Evolutionary conservation across 192 early-diverging fungal genomes (phyloP), one percentile per base, ranked within the genome.

Genomic region (Rhizophagus clarus): DNA sequence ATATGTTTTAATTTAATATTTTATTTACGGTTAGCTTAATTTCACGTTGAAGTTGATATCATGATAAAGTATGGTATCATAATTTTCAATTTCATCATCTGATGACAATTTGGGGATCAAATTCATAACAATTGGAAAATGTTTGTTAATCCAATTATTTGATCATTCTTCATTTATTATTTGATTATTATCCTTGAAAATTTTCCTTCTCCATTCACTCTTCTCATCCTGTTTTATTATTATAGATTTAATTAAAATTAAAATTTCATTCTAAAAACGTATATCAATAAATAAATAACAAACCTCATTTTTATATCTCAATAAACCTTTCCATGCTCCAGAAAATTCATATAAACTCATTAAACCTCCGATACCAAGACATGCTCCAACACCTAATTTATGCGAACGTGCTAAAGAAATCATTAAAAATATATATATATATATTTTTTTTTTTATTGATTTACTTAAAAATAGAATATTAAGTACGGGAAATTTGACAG

Each of bases 331-430:
- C n/a, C 24, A 49, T 74, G 24, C 17, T 49, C 72, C 72, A 45
- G 72, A n/a, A 14, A 28, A 74, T 51, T 74, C 72, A 29, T 74
- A 74, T 26, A 56, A 26, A 29, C 42, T 17, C 45, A 74, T 49
- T n/a, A 49, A n/a, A 26, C 40, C 45, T 29, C 42, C 72, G n/a
- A 74, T 74, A 26, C 72, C 72, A 4, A 74, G 24, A 28, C 72
- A 74, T 34, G 72, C 72, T 29, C 72, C 72, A 17, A 74, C 7
- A 17, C 29, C 29, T 29, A 74, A 4, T 7, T 47, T 22, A 26
- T 31, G 24, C 31, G 72, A 74, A 51, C 29, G 40, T 49, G 72
- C 72, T 74, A 47, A 32, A 47, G 5, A 49, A 47, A 29, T 45
- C 15, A 28, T 34, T 14, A n/a, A 22, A 73, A n/a, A 72, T 34